Evolutionary conservation across 225 moss, liverwort and hornwort species (phyloP).

Genomic region (Bryoerythrophyllum caledonicum): DNA sequence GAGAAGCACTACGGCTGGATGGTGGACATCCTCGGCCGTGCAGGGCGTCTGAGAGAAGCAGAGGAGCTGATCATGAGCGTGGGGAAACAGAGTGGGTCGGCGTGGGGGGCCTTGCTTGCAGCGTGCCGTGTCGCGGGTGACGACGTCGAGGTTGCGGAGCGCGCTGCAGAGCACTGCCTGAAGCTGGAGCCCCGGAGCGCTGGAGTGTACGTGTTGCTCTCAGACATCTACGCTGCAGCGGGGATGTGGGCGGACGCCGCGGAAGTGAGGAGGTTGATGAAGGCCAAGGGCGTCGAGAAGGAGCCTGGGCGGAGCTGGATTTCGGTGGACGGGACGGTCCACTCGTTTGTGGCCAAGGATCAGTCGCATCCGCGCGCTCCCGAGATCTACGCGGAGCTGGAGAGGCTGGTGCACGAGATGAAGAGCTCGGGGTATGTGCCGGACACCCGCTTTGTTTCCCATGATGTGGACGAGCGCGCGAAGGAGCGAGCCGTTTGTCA

Average conservation of each 20-base stretch:
- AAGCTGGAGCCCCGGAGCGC: slow-evolving; percentile 44
- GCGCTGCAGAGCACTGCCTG: slow-evolving; percentile 45
- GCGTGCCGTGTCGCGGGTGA: slow-evolving; percentile 36
- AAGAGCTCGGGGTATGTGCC: slow-evolving; percentile 40
- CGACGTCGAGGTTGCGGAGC: slow-evolving; percentile 44
- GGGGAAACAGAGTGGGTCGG: slow-evolving; percentile 27
- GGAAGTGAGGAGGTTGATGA: slow-evolving; percentile 44
- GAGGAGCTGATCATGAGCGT: slow-evolving; percentile 39
- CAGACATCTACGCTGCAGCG: slow-evolving; percentile 42
- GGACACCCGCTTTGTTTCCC: slow-evolving; percentile 37
- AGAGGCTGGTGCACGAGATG: slow-evolving; percentile 32
- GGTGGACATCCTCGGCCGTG: slow-evolving; percentile 48
- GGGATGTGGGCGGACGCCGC: slow-evolving; percentile 48
- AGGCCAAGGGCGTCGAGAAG: slow-evolving; percentile 45
- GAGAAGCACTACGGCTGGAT: slow-evolving; percentile 47
- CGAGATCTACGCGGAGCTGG: slow-evolving; percentile 41
- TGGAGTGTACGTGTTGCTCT: slow-evolving; percentile 43
- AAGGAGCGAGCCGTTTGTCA: slow-evolving; percentile 41
- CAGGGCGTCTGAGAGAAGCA: slow-evolving; percentile 40
- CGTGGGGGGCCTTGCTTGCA: slow-evolving; percentile 50
- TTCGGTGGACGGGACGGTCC: slow-evolving; percentile 31
- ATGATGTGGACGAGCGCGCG: slow-evolving; percentile 35
- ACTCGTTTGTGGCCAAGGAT: slow-evolving; percentile 44
- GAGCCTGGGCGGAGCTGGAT: slow-evolving; percentile 50
- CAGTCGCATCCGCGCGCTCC: slow-evolving; percentile 36